Conservation (phyloP, 495 filamentous ascomycete species). For the Xylaria grammica region DNA sequence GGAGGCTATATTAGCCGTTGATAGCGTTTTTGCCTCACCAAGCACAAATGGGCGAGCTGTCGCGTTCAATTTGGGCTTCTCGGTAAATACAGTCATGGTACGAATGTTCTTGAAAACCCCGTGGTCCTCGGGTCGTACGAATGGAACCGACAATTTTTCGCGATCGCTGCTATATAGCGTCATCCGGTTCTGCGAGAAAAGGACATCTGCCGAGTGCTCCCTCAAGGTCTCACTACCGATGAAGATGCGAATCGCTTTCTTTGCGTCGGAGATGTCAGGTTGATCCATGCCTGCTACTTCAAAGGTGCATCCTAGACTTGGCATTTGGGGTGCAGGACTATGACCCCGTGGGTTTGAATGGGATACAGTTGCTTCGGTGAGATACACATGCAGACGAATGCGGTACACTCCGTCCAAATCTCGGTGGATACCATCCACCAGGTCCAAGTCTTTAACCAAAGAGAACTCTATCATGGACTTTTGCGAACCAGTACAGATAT, state of each 20-base stretch:
- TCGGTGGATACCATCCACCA: conserved; percentile 68
- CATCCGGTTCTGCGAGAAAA: conserved; percentile 89
- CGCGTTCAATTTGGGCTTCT: conserved; percentile 54
- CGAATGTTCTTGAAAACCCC: conserved; percentile 74
- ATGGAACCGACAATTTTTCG: conserved; percentile 87
- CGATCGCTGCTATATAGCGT: conserved; percentile 85
- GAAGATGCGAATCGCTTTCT: conserved; percentile 73
- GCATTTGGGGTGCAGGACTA: conserved; percentile 79
- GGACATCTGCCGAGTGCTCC: conserved; percentile 84
- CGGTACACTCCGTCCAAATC: conserved; percentile 64
- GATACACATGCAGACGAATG: conserved; percentile 80
- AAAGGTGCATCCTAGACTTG: conserved; percentile 77
- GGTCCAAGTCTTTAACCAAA: conserved; percentile 72
- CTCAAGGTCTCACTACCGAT: conserved; percentile 88
- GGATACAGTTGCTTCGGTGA: conserved; percentile 87
- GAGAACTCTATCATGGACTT: conserved; percentile 76
- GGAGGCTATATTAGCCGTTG: conserved; percentile 25
- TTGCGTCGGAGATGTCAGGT: conserved; percentile 49
- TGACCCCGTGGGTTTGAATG: conserved; percentile 72
- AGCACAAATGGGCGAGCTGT: conserved; percentile 55
- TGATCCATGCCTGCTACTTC: conserved; percentile 64
- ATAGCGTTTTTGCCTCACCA: conserved; percentile 36
- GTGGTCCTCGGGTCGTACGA: conserved; percentile 92
- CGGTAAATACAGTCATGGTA: conserved; percentile 59
- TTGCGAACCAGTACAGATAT: conserved; percentile 89